Evolutionary conservation across 1,139 yeast genomes (phyloP).

Genomic region (Suhomyces bokatorum): DNA sequence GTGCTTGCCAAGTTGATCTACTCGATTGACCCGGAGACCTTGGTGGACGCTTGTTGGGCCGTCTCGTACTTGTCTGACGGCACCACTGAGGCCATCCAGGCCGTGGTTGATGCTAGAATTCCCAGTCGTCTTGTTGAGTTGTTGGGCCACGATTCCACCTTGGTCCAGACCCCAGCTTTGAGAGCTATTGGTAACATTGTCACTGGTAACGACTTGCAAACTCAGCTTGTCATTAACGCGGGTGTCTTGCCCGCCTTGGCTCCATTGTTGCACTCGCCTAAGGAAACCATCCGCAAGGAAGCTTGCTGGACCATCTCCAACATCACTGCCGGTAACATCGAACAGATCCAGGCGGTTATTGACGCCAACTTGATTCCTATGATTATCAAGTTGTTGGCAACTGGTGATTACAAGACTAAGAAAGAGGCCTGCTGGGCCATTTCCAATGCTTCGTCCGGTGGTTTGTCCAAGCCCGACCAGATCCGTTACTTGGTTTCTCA

Average conservation of each 20-base stretch:
- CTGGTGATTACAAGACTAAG: conserved; percentile 92
- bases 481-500: conserved; percentile 88
- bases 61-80: conserved; percentile 94
- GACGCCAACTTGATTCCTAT: conserved; percentile 94
- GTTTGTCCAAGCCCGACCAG: conserved; percentile 87
- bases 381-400: conserved; percentile 72
- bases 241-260: conserved; percentile 88
- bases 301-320: conserved; percentile 99
- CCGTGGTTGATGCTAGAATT: conserved; percentile 93
- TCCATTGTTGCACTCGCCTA: conserved; percentile 76
- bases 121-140: conserved; percentile 93
- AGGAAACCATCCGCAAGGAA: conserved; percentile 92
- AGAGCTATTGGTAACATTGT: conserved; percentile 98
- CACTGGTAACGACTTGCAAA: conserved; percentile 93
- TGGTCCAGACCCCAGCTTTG: conserved; percentile 95
- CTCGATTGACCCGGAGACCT: conserved; percentile 87
- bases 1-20: conserved; percentile 88
- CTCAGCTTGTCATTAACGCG: conserved; percentile 90
- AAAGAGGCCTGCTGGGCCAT: conserved; percentile 99
- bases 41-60: conserved; percentile 99
- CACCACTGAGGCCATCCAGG: conserved; percentile 88
- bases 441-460: conserved; percentile 96
- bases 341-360: conserved; percentile 95
- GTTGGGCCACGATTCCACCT: conserved; percentile 75
- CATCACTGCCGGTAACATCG: conserved; percentile 94